Percentiles rank a stretch among this genome's conserved stretches.
These are phyloP conservation scores for Mrakia hoshinonis DNA, from an alignment of 768 basidiomycete genomes.

Conservation along the genomic window DNA sequence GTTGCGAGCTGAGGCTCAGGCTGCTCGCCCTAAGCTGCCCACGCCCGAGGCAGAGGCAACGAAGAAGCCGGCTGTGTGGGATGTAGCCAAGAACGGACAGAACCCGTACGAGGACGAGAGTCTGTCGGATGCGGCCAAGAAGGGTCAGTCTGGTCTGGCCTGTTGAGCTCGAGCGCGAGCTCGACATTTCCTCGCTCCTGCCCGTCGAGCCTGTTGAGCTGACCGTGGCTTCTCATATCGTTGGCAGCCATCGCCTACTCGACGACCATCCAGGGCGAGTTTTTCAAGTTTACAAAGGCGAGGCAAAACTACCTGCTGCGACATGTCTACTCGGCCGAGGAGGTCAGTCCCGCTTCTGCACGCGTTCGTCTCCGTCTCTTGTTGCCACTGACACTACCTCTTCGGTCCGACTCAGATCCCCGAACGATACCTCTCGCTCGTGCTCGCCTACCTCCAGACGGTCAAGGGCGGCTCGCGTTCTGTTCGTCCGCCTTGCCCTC, in stretches of 20 bases:
- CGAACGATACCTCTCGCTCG: neutral
- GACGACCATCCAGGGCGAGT: neutral
- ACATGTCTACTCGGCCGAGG: neutral
- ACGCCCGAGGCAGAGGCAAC: neutral
- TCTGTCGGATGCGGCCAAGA: neutral
- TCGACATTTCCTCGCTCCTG: neutral
- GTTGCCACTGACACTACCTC: neutral
- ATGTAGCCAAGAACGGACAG: neutral
- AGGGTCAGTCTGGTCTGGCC: neutral
- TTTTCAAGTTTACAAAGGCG: neutral
- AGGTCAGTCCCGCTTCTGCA: neutral
- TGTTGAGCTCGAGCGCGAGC: neutral
- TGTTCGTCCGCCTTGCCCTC: neutral
- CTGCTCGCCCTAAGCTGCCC: neutral
- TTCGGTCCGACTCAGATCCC: neutral
- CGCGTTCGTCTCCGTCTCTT: neutral
- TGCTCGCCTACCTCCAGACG: slow-evolving; percentile 4
- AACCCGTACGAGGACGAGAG: slow-evolving; percentile 15
- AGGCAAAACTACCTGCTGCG: neutral
- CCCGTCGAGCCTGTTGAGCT: no score
- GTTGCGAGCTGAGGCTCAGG: neutral
- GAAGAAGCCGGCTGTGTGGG: neutral
- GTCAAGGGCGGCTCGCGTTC: slow-evolving; percentile 1
- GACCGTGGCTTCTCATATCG: neutral
- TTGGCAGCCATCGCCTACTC: slow-evolving; percentile 6